A percentile compares a stretch with the other conserved stretches of the same genome.
Evolutionary conservation across 148 eudicot species (phyloP).

Genomic region (Chenopodium formosanum): DNA sequence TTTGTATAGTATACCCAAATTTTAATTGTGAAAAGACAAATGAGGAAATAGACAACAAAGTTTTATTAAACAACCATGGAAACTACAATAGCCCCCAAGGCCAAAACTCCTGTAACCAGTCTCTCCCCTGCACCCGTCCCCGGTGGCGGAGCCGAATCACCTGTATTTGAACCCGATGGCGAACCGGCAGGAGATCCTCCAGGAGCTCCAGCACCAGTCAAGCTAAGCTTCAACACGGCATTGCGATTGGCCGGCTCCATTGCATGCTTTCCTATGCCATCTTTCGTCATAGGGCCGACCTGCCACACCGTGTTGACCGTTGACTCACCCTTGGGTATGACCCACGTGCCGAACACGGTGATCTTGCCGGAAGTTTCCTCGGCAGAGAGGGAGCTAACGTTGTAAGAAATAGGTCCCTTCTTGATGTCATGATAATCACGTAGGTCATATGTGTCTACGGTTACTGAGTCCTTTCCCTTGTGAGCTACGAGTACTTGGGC

Average conservation of each 20-base stretch:
- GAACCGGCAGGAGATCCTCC: neutral
- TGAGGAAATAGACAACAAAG: neutral
- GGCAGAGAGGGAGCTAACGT: slow-evolving; percentile 19
- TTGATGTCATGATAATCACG: slow-evolving; percentile 10
- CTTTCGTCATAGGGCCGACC: slow-evolving; percentile 32
- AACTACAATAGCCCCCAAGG: slow-evolving; percentile 16
- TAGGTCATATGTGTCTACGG: slow-evolving; percentile 23
- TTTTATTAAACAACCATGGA: slow-evolving; percentile 2
- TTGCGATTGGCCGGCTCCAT: slow-evolving; percentile 15
- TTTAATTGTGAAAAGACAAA: neutral
- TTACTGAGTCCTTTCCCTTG: slow-evolving; percentile 15
- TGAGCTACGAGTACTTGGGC: slow-evolving; percentile 32
- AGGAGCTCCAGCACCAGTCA: slow-evolving; percentile 7
- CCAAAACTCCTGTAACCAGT: slow-evolving; percentile 8
- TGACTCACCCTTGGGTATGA: slow-evolving; percentile 3
- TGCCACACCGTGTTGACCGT: slow-evolving; percentile 41
- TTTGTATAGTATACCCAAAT: neutral
- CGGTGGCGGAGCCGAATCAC: neutral
- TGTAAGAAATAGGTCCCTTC: slow-evolving; percentile 34
- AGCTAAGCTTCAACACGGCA: slow-evolving; percentile 13
- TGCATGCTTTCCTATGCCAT: slow-evolving; percentile 20
- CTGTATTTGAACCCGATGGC: neutral
- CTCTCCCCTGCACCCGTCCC: slow-evolving; percentile 10
- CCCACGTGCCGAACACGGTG: slow-evolving; percentile 39
- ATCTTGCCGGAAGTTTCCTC: slow-evolving; percentile 15